phyloP scores from a whole-genome alignment of 257 asterid genomes.

The Capsicum baccatum region DNA sequence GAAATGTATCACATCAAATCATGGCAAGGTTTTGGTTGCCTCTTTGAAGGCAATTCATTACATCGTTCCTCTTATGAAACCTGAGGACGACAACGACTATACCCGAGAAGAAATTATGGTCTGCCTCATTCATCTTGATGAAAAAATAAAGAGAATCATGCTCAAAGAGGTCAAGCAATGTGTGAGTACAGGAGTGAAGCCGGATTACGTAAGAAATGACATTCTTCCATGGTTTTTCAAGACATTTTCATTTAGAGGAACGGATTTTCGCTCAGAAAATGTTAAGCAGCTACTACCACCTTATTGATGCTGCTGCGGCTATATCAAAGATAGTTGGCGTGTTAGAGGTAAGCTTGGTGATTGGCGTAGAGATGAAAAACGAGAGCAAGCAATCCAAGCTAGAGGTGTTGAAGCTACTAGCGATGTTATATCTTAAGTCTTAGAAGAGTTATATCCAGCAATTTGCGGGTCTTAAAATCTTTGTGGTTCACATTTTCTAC shows the following conservation, averaged over 20 bases:
- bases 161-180: conserved; percentile 92
- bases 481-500: too few species aligned
- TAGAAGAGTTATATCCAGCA: too few species aligned
- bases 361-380: conserved; percentile 82
- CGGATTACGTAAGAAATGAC: conserved; percentile 72
- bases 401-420: conserved; percentile 92
- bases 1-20: conserved; percentile 88
- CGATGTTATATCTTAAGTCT: conserved; percentile 38
- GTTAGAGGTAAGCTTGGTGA: conserved; percentile 78
- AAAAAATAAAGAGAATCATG: conserved; percentile 90
- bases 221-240: conserved; percentile 89
- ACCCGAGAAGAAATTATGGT: conserved; percentile 83
- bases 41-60: conserved; percentile 85
- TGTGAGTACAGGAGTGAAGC: conserved; percentile 87
- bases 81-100: conserved; percentile 62
- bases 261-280: conserved; percentile 85
- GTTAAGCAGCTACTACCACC: conserved; percentile 57
- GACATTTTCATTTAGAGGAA: conserved; percentile 82
- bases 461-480: too few species aligned
- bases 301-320: conserved; percentile 80
- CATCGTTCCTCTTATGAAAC: conserved; percentile 49
- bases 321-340: conserved; percentile 90
- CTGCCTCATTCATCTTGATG: conserved; percentile 64
- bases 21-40: conserved; percentile 94
- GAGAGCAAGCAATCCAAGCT: conserved; percentile 88